A percentile compares a stretch with the other conserved stretches of the same genome.
Evolutionary conservation across 192 early-diverging fungal genomes (phyloP).

Genomic region (Haplosporangium gracile): DNA sequence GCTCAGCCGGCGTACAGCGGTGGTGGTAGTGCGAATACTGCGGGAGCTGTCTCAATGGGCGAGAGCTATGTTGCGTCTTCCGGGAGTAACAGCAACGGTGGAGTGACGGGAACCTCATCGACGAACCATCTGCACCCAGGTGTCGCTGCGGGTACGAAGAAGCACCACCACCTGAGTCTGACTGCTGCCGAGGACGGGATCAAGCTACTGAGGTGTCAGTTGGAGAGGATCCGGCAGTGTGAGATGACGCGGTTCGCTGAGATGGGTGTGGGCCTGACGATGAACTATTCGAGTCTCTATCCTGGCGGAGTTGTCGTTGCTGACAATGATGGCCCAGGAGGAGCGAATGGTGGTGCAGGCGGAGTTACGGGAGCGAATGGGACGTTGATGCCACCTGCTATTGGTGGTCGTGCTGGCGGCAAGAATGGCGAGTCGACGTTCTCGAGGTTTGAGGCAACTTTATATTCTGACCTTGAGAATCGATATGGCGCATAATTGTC

Average conservation of each 20-base stretch:
- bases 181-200: conserved; percentile 51
- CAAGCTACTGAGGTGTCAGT: conserved; percentile 47
- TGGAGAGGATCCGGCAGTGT: conserved; percentile 50
- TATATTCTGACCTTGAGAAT: conserved; percentile 50
- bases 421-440: conserved; percentile 18
- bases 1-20: not conserved
- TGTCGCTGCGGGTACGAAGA: conserved; percentile 36
- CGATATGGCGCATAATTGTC: conserved; percentile 14
- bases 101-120: not conserved
- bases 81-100: not conserved
- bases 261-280: conserved; percentile 49
- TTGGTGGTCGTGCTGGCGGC: not conserved
- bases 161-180: conserved; percentile 51
- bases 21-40: conserved; percentile 11
- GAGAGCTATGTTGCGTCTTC: not conserved
- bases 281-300: conserved; percentile 39
- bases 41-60: conserved; percentile 19
- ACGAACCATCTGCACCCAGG: conserved; percentile 15
- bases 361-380: not conserved
- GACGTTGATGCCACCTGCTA: not conserved
- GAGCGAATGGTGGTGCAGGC: not conserved
- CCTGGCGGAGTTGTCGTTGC: not conserved
- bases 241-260: conserved; percentile 54
- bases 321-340: not conserved
- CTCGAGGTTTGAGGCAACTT: conserved; percentile 37